These are phyloP conservation scores for Botrytis elliptica DNA, from an alignment of 2,329 filamentous ascomycete species.

Conservation along the genomic window DNA sequence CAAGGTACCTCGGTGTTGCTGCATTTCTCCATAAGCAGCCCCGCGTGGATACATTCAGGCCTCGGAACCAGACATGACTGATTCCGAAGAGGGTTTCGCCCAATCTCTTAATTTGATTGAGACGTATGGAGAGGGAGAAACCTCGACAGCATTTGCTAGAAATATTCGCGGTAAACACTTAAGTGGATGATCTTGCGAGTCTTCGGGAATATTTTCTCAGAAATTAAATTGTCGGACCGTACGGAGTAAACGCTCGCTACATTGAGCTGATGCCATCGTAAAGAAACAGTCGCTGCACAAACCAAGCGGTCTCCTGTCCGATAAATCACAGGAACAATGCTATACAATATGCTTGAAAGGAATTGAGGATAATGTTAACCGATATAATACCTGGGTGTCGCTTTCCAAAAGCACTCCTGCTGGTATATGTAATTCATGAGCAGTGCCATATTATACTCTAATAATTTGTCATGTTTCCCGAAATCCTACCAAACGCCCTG, in stretches of 20 bases:
- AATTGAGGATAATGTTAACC: not conserved
- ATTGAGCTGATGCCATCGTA: not conserved
- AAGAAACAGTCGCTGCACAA: not conserved
- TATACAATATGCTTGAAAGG: not conserved
- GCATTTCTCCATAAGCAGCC: not conserved
- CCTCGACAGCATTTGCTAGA: not conserved
- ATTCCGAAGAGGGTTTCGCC: not conserved
- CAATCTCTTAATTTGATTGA: not conserved
- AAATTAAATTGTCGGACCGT: not conserved
- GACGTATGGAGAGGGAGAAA: not conserved
- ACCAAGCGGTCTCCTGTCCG: not conserved
- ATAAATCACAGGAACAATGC: not conserved
- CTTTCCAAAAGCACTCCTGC: slow-evolving; percentile 11
- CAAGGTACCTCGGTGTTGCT: not conserved
- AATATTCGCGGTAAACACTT: not conserved
- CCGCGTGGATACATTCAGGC: not conserved
- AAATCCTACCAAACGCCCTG: slow-evolving; percentile 21
- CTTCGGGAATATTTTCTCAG: not conserved
- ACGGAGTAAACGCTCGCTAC: not conserved
- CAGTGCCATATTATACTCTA: slow-evolving; percentile 20
- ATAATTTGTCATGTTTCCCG: slow-evolving; percentile 11
- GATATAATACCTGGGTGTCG: not conserved
- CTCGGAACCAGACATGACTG: not conserved
- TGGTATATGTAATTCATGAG: slow-evolving; percentile 22
- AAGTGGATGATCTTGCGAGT: not conserved